Conservation (phyloP, 1,284 basidiomycete species). For the Puccinia hordei region DNA sequence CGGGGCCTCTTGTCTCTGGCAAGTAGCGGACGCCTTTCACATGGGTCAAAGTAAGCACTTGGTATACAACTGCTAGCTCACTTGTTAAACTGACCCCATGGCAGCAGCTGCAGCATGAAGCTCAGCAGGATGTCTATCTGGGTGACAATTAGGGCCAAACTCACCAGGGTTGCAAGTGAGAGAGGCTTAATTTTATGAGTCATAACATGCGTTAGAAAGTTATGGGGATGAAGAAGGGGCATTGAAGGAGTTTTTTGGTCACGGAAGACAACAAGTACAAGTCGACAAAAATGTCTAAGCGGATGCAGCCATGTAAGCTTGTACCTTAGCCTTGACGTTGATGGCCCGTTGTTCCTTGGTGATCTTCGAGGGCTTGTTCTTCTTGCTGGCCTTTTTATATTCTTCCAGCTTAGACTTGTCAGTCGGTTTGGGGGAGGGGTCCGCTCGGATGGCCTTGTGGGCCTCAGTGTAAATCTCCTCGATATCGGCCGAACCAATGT, state of each 20-base stretch:
- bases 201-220: background rate
- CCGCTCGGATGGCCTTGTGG: conserved; percentile 81
- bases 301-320: conserved; percentile 8
- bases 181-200: background rate
- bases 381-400: conserved; percentile 84
- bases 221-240: background rate
- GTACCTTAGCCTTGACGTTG: conserved; percentile 45
- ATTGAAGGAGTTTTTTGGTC: background rate
- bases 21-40: too few species aligned
- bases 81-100: too few species aligned
- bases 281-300: background rate
- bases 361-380: conserved; percentile 73
- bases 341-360: conserved; percentile 70
- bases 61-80: too few species aligned
- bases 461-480: conserved; percentile 72
- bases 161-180: too few species aligned
- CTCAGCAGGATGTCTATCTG: too few species aligned
- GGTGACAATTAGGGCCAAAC: too few species aligned
- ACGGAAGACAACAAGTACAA: background rate
- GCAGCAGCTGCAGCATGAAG: too few species aligned
- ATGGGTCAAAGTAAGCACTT: too few species aligned
- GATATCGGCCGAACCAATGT: conserved; percentile 92
- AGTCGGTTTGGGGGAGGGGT: conserved; percentile 85
- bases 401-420: conserved; percentile 77
- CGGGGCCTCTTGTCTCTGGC: too few species aligned